Evolutionary conservation across 768 basidiomycete genomes (phyloP).

Genomic region (Pulveroboletus sp.): DNA sequence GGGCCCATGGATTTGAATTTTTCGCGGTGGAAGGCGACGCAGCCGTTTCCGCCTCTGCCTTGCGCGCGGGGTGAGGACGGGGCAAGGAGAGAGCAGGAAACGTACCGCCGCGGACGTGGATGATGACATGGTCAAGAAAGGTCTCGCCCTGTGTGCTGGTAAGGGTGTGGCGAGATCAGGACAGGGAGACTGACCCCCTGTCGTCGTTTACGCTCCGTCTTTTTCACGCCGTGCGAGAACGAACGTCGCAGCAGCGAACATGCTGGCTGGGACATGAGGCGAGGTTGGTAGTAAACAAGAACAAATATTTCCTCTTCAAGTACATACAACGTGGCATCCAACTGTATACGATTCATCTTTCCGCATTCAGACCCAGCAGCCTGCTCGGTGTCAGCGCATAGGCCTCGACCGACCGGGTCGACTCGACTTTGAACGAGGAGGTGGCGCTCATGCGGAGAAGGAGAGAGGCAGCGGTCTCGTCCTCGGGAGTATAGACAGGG

Average conservation of each 20-base stretch:
- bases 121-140: conserved; percentile 78
- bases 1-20: conserved; percentile 81
- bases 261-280: conserved; percentile 11
- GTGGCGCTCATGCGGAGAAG: conserved; percentile 55
- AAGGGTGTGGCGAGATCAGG: conserved; percentile 7
- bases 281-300: conserved; percentile 5
- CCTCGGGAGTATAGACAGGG: conserved; percentile 45
- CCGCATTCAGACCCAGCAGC: conserved; percentile 19
- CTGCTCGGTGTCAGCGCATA: conserved; percentile 24
- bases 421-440: too few species aligned
- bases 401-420: too few species aligned
- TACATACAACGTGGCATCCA: conserved; percentile 6
- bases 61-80: conserved; percentile 1
- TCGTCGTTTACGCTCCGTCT: conserved; percentile 72
- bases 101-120: conserved; percentile 75
- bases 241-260: background rate
- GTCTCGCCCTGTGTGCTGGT: conserved; percentile 52
- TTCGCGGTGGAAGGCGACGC: conserved; percentile 90
- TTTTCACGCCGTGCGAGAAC: conserved; percentile 22
- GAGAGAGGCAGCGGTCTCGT: conserved; percentile 66
- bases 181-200: conserved; percentile 49
- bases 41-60: conserved; percentile 89
- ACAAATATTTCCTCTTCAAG: conserved; percentile 3
- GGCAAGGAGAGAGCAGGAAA: background rate
- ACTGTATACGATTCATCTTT: conserved; percentile 12